phyloP scores from a whole-genome alignment of 495 filamentous ascomycete genomes.

The Parachaetomium inaequale region DNA sequence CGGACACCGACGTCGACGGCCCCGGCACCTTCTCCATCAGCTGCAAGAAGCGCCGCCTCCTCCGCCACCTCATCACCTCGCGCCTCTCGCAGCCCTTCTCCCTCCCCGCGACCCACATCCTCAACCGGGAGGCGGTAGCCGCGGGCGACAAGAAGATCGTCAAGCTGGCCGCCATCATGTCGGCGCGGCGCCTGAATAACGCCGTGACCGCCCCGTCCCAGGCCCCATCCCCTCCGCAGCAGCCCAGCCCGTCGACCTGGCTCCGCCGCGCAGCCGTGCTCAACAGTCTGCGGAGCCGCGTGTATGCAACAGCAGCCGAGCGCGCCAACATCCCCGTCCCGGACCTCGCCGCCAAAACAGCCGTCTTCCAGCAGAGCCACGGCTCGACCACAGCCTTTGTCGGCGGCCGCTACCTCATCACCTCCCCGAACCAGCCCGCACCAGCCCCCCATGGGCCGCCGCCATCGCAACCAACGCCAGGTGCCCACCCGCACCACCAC shows the following conservation, averaged over 20 bases:
- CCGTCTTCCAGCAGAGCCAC: constrained; percentile 18
- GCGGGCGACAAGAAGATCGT: constrained; percentile 53
- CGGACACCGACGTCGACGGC: constrained; percentile 61
- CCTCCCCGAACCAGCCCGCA: neutral
- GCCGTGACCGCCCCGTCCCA: neutral
- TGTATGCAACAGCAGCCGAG: constrained; percentile 19
- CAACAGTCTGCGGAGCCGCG: constrained; percentile 30
- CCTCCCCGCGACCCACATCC: constrained; percentile 62
- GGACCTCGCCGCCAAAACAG: constrained; percentile 18
- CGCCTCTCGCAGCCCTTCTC: constrained; percentile 66
- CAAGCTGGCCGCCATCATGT: constrained; percentile 29
- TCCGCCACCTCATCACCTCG: constrained; percentile 62
- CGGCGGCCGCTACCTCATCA: constrained; percentile 11
- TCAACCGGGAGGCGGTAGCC: constrained; percentile 48
- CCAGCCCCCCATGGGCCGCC: neutral
- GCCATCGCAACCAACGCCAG: neutral
- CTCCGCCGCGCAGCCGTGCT: constrained; percentile 33
- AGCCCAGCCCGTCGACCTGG: constrained; percentile 24
- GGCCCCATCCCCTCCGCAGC: constrained; percentile 1
- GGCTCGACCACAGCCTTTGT: neutral
- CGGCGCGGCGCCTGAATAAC: constrained; percentile 22
- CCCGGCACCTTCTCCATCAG: constrained; percentile 44
- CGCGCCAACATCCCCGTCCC: constrained; percentile 12
- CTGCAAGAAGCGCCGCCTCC: constrained; percentile 66
- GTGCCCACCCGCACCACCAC: neutral